phyloP scores from a whole-genome alignment of 768 basidiomycete genomes.

The Agaricus blazei region DNA sequence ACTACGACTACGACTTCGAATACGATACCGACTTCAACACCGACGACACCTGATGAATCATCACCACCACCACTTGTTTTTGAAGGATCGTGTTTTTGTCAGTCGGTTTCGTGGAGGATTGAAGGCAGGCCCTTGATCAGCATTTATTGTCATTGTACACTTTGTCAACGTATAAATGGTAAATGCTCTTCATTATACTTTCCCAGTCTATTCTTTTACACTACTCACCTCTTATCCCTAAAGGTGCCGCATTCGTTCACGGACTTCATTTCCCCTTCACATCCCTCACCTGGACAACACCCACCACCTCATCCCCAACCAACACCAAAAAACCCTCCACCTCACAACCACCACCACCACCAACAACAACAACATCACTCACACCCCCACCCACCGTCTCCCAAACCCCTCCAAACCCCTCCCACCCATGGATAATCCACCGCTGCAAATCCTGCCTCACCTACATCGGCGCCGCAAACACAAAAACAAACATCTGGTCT shows the following conservation, averaged over 20 bases:
- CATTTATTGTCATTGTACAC: conserved; percentile 66
- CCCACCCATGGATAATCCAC: too few species aligned
- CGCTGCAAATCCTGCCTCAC: too few species aligned
- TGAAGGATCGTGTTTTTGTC: conserved; percentile 55
- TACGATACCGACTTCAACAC: too few species aligned
- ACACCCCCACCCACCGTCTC: neutral
- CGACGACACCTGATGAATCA: neutral
- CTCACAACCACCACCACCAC: neutral
- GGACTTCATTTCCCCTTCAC: conserved; percentile 51
- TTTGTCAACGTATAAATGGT: conserved; percentile 60
- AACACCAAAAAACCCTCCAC: neutral
- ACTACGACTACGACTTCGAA: too few species aligned
- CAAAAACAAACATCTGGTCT: too few species aligned
- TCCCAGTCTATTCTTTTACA: too few species aligned
- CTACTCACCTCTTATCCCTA: too few species aligned
- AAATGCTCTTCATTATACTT: neutral
- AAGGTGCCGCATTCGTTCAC: conserved; percentile 59
- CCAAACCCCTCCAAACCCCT: too few species aligned
- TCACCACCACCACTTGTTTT: neutral
- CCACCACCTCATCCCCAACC: too few species aligned
- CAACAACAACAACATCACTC: neutral
- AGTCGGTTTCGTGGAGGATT: conserved; percentile 42
- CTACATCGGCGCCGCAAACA: too few species aligned
- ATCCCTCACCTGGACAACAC: conserved; percentile 47
- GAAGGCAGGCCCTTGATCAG: conserved; percentile 43